phyloP scores from a whole-genome alignment of 768 basidiomycete genomes.

The Suillus spraguei region DNA sequence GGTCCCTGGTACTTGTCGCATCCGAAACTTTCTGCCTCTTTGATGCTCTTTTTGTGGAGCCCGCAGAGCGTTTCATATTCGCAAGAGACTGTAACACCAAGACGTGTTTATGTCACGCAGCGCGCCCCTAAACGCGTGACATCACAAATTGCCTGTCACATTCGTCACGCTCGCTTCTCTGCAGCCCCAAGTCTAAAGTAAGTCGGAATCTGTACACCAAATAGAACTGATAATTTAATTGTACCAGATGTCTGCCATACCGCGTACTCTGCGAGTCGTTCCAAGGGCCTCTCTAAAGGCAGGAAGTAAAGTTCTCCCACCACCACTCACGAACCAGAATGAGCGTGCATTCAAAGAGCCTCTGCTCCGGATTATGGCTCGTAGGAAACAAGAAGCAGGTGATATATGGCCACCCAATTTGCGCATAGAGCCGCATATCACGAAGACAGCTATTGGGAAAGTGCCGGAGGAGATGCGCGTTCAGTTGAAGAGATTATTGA shows the following conservation, averaged over 20 bases:
- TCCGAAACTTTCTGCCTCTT: conserved; percentile 22
- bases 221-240: neutral
- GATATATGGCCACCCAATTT: conserved; percentile 49
- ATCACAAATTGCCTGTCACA: neutral
- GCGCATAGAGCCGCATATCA: conserved; percentile 49
- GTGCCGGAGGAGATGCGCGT: conserved; percentile 40
- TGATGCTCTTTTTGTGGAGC: neutral
- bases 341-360: conserved; percentile 32
- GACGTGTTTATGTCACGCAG: neutral
- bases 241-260: conserved; percentile 10
- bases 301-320: conserved; percentile 24
- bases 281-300: conserved; percentile 34
- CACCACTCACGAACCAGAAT: conserved; percentile 35
- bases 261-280: conserved; percentile 37
- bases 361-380: conserved; percentile 44
- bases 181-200: neutral
- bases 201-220: neutral
- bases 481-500: conserved; percentile 43
- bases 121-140: conserved; percentile 8
- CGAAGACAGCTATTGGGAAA: conserved; percentile 40
- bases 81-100: conserved; percentile 20
- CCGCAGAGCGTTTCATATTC: neutral
- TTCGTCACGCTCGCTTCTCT: neutral
- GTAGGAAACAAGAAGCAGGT: conserved; percentile 41
- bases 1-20: conserved; percentile 15